Percentiles rank a stretch among this genome's conserved stretches.
These are phyloP conservation scores for Aspergillus awamori DNA, from an alignment of 2,329 filamentous ascomycete genomes.

Conservation along the genomic window DNA sequence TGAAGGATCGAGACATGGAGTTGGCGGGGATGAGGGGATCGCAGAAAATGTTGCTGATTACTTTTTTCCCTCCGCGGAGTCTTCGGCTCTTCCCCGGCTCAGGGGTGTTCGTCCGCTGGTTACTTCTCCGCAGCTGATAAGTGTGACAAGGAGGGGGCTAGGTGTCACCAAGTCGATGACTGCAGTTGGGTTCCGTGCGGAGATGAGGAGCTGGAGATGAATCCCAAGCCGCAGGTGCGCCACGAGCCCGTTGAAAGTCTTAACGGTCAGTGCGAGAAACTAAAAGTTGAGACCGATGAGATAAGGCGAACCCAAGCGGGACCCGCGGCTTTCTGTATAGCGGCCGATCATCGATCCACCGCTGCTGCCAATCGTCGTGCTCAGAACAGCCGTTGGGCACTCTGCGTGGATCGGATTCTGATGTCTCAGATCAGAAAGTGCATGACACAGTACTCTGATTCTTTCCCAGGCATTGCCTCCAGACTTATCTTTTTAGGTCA, in stretches of 20 bases:
- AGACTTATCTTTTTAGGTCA: background rate
- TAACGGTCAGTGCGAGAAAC: conserved; percentile 8
- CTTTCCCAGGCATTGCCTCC: background rate
- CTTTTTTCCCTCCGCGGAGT: conserved; percentile 14
- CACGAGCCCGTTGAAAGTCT: background rate
- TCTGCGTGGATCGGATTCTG: background rate
- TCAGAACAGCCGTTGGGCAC: conserved; percentile 6
- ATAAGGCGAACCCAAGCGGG: conserved; percentile 19
- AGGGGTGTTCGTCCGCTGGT: conserved; percentile 3
- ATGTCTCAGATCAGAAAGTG: conserved; percentile 6
- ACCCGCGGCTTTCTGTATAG: conserved; percentile 23
- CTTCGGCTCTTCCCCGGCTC: conserved; percentile 8
- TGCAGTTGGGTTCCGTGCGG: background rate
- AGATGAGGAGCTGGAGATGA: background rate
- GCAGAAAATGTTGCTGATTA: conserved; percentile 2
- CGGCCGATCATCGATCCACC: conserved; percentile 25
- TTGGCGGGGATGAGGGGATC: conserved; percentile 9
- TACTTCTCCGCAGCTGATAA: background rate
- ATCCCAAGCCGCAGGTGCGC: background rate
- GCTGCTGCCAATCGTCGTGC: conserved; percentile 20
- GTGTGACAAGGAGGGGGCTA: background rate
- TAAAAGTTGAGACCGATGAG: conserved; percentile 13
- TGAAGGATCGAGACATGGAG: conserved; percentile 46
- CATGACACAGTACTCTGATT: background rate
- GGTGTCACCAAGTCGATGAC: background rate